Percentiles rank a stretch among this genome's conserved stretches.
Conservation (phyloP, 176 grass and related monocot species). For the Raddia distichophylla region DNA sequence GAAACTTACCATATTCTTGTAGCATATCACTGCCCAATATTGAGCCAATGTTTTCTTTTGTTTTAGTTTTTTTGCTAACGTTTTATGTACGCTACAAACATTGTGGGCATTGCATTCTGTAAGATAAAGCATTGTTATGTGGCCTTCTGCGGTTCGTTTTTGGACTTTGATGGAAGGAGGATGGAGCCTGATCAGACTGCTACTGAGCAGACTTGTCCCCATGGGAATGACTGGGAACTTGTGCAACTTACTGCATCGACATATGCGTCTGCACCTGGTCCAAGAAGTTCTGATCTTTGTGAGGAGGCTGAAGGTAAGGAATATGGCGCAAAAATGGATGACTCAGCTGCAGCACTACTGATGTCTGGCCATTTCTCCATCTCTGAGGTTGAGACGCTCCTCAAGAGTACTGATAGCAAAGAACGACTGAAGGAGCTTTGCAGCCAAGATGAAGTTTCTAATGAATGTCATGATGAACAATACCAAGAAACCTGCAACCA, state of each 20-base stretch:
- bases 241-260: constrained; percentile 77
- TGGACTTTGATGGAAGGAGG: neutral
- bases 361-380: constrained; percentile 76
- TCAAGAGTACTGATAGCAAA: constrained; percentile 35
- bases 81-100: neutral
- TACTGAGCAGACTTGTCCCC: constrained; percentile 41
- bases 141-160: neutral
- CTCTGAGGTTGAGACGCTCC: constrained; percentile 53
- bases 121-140: neutral
- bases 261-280: constrained; percentile 46
- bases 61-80: neutral
- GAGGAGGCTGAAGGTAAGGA: constrained; percentile 57
- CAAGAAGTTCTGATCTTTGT: neutral
- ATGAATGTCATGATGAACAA: neutral
- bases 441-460: constrained; percentile 33
- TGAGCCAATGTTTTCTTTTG: no score
- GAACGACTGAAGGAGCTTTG: constrained; percentile 27
- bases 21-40: neutral
- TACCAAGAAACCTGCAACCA: constrained; percentile 29
- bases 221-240: constrained; percentile 71
- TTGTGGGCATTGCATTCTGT: neutral
- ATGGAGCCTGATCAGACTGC: constrained; percentile 49
- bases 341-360: constrained; percentile 56
- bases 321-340: constrained; percentile 31
- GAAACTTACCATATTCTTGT: neutral